Percentiles rank a stretch among this genome's conserved stretches.
Conservation (phyloP, 768 basidiomycete species). For the Suillus subaureus region DNA sequence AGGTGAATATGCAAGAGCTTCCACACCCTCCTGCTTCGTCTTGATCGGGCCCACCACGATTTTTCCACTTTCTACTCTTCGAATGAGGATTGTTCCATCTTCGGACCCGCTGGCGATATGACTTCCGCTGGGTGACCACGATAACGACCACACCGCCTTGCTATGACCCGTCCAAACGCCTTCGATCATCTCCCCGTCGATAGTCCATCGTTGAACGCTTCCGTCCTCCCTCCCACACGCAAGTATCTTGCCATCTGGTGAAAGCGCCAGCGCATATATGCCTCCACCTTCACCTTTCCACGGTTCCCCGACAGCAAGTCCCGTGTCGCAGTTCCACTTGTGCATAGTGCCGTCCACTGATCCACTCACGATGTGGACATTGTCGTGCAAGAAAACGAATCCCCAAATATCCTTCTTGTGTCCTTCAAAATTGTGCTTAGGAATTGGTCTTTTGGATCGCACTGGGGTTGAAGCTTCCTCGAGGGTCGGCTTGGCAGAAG, state of each 20-base stretch:
- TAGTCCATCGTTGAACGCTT: background rate
- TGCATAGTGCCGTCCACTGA: background rate
- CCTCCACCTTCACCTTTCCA: background rate
- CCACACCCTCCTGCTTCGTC: background rate
- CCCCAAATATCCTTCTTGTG: rapidly evolving
- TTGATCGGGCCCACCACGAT: background rate
- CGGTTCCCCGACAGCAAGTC: background rate
- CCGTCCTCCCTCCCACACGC: background rate
- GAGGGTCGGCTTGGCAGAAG: rapidly evolving
- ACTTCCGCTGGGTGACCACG: background rate
- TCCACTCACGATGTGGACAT: background rate
- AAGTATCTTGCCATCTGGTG: background rate
- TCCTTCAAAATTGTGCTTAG: background rate
- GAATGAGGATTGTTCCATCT: background rate
- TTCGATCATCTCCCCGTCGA: background rate
- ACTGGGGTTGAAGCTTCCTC: background rate
- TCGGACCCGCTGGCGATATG: background rate
- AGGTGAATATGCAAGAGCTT: background rate
- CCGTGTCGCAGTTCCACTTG: background rate
- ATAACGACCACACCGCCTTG: background rate
- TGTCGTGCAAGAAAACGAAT: background rate
- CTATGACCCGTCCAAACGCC: background rate
- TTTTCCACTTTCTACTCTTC: background rate
- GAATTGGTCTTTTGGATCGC: background rate
- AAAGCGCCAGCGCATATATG: background rate